Base-by-base conservation (phyloP, 495 filamentous ascomycete species). In the Bacidia rubella region DNA sequence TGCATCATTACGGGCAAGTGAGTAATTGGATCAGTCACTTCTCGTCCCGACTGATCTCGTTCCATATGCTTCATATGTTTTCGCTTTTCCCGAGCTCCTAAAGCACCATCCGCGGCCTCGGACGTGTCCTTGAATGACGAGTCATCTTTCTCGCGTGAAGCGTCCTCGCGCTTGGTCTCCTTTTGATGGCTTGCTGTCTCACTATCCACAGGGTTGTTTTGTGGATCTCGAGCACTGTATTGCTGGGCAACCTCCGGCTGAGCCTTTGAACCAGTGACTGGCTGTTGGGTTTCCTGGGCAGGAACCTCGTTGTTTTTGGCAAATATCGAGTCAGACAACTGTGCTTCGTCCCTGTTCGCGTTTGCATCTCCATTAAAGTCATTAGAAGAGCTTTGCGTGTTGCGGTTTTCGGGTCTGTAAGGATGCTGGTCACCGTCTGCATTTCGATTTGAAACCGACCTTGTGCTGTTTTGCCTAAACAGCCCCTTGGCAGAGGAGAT, bases 1-100 rank as follows among this genome's bases (percentile, higher is more conserved):
- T 83, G 80, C 35, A 84, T 77, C 19, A 62, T 63, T 20, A 84
- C 68, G 3, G 80, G 80, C 1, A 86, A 64, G 62, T 86, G 82
- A 0, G 82, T 86, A 12, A 86, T 75, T 0, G 82, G 82, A 63
- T 86, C 82, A 4, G 80, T 86, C n/a, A 86, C 82, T 58, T 81
- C 68, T 12, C 81, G 70, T 15, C 75, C 75, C 26, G 70, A 71
- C 35, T 75, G 69, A 27, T 74, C 67, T 48, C 76, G 69, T 53
- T 78, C 74, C 52, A 73, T 69, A 32, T 74, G 67, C 60, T 79
- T 76, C 72, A 77, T 75, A 2, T 61, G 62, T 63, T 83, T 82
- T 22, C 80, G 67, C 57, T 76, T 77, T 50, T 79, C 64, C 57
- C 70, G 76, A 4, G 78, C 75, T 44, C 81, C 70, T 42, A 68